These are phyloP conservation scores for Liriodendron chinense DNA, from an alignment of 164 flowering plant species.

Conservation along the genomic window DNA sequence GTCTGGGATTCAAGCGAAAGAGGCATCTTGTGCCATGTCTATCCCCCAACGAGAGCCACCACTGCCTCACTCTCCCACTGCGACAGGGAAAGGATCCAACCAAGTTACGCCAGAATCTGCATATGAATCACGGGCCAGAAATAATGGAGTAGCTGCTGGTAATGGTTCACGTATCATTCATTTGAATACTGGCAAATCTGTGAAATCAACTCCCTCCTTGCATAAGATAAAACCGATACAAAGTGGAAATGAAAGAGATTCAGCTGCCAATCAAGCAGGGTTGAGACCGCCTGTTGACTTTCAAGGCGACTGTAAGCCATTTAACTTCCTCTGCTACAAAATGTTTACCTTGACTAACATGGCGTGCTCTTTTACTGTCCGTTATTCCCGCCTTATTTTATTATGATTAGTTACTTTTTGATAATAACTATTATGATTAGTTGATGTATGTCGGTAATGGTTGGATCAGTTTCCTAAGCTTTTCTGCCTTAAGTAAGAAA, in stretches of 20 bases:
- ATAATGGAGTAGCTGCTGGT: constrained; percentile 17
- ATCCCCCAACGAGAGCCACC: constrained; percentile 30
- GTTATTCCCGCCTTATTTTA: not conserved
- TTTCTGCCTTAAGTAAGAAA: not conserved
- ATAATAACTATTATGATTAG: not conserved
- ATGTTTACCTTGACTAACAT: not conserved
- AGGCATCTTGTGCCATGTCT: constrained; percentile 37
- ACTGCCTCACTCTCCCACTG: constrained; percentile 45
- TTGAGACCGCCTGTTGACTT: constrained; percentile 30
- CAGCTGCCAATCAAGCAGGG: constrained; percentile 19
- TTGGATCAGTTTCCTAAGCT: not conserved
- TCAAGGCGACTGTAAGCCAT: constrained; percentile 48
- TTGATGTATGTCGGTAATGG: not conserved
- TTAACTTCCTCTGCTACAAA: not conserved
- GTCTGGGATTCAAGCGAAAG: constrained; percentile 71
- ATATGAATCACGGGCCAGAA: constrained; percentile 19
- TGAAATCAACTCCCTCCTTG: constrained; percentile 18
- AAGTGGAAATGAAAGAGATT: constrained; percentile 22
- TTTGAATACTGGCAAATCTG: constrained; percentile 22
- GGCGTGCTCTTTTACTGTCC: too few relatives aligned
- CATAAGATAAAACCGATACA: constrained; percentile 21
- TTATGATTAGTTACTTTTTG: not conserved
- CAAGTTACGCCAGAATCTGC: constrained; percentile 31
- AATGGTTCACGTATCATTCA: constrained; percentile 16
- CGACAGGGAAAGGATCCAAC: constrained; percentile 63